Evolutionary conservation across 1,284 basidiomycete genomes (phyloP), one percentile per base, ranked within the genome.

Genomic region (Mycena citricolor): DNA sequence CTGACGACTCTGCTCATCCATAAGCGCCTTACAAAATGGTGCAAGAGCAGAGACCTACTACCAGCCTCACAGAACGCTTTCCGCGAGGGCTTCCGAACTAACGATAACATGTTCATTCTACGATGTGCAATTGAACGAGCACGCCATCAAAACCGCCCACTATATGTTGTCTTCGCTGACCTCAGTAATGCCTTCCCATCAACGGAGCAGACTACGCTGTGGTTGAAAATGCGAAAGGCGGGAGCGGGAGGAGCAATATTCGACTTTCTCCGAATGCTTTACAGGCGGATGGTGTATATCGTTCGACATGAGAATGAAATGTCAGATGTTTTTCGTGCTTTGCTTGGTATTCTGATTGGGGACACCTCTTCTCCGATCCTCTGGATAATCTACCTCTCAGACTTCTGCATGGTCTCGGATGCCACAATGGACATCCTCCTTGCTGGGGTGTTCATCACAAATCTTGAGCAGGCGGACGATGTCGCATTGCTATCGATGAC

Each of bases 281-380:
- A 58, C 28, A 20, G n/a, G 2, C 20, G 31, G n/a, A 58, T 58
- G 57, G n/a, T 17, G 8, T 56, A 55, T 19, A 38, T 43, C 21
- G 47, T 49, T 13, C 32, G 32, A 14, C 37, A 33, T 23, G 42
- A 38, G 4, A 42, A 38, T 4, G 32, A 22, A 2, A 38, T 39
- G 7, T 56, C 53, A 8, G 36, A 49, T 0, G 36, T 38, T 3
- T 64, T 62, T 47, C 32, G 29, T 1, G 54, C 61, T 2, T 38
- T 54, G 2, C 51, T 56, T 5, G 65, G 65, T 0, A 52, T 67
- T 11, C 58, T 65, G 0, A 61, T 50, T 4, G 64, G 64, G 0
- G 63, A 66, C 39, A 51, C 64, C 0, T 57, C 61, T 0, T 67
- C 65, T 0, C 66, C 65, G 0, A 54, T 55, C 1, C 54, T 69